Evolutionary conservation across 2,329 filamentous ascomycete species (phyloP), one percentile per base, ranked within the genome.

Genomic region (Cordyceps cicadae): DNA sequence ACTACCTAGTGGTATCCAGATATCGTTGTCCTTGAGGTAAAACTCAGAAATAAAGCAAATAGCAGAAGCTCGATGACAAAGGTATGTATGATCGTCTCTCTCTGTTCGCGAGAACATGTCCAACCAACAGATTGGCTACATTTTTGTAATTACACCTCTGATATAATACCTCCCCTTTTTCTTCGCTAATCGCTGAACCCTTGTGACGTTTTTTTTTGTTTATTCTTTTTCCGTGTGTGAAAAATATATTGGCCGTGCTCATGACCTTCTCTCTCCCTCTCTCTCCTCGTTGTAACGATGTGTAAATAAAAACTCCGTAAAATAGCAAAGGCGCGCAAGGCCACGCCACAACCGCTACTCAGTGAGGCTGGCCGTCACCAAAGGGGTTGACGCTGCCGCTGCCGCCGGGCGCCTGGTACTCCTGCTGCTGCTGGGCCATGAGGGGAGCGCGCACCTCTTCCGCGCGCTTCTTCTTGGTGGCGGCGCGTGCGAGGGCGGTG

Each of bases 401-500:
- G n/a, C 48, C 56, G n/a, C 48, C 56, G 17, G 52, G 56, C 14
- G 39, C 7, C 59, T 69, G 62, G 34, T 64, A 62, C 50, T 66
- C 62, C n/a, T 48, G 21, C 45, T 52, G 50, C 59, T 56, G 56
- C 55, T 58, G 55, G 61, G 67, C 66, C 69, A 77, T 75, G 43
- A 77, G 69, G 15, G 75, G 75, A 26, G 71, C 68, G 50, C 71
- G 69, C 19, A 62, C 68, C 64, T 70, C 69, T 34, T 67, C 68
- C 54, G 70, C 70, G 54, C 73, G 71, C 67, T 74, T 70, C 71
- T 76, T 76, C 70, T 74, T 77, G 62, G 73, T 76, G 54, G 77
- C 75, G 66, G 77, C 77, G 69, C 78, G 77, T 54, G 77, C 78
- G 55, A 79, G 77, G 29, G 76, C 76, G n/a, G 76, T 76, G 50